These are phyloP conservation scores for Neurospora sp. DNA, from an alignment of 495 filamentous ascomycete species.

Conservation along the genomic window DNA sequence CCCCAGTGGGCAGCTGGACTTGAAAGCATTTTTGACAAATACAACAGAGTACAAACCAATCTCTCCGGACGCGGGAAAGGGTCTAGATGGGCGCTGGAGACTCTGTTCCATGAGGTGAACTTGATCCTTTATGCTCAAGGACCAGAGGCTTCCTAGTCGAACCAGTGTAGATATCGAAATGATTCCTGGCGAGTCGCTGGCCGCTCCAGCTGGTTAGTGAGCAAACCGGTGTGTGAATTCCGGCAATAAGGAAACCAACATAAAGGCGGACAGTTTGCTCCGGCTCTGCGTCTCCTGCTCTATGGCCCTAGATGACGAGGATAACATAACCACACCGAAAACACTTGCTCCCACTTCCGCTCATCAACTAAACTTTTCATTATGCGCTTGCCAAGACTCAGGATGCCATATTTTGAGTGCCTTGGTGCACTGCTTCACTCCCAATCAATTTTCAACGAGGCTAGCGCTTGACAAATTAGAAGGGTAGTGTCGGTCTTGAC, in stretches of 20 bases:
- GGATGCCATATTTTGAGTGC: background rate
- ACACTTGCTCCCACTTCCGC: background rate
- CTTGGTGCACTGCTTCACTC: background rate
- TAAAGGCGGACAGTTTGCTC: background rate
- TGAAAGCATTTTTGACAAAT: background rate
- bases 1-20: background rate
- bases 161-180: background rate
- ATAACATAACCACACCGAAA: background rate
- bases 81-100: background rate
- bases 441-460: background rate
- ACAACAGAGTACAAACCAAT: background rate
- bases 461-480: background rate
- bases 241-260: background rate
- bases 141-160: background rate
- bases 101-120: background rate
- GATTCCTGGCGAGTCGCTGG: background rate
- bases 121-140: background rate
- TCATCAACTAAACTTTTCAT: background rate
- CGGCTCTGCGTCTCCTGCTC: background rate
- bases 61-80: background rate
- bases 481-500: background rate
- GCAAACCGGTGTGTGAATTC: background rate
- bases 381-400: background rate
- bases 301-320: background rate
- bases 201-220: background rate